Base-by-base conservation (phyloP, 2,329 filamentous ascomycete species). In the Cordyceps tenuipes region DNA sequence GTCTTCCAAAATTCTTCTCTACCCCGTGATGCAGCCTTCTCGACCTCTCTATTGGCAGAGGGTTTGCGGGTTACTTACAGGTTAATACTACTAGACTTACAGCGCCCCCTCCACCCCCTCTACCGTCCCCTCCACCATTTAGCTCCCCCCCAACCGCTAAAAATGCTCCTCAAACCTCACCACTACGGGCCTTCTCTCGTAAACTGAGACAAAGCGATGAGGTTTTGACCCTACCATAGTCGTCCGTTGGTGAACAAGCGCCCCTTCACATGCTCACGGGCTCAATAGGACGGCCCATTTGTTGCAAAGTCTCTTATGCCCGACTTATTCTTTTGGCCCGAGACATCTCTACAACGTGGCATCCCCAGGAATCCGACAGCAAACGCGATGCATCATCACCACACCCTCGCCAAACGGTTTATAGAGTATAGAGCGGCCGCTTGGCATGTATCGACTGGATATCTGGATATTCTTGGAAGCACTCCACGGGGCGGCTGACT, bases 181-280 rank as follows among this genome's bases (percentile, higher is more conserved):
- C 49, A 49, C 46, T 47, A 58, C 36, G 36, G 39, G 19, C 8
- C 15, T 50, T 29, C 15, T 50, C n/a, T 47, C 61, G 51, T 55
- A 56, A 65, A 64, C 54, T 67, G 66, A 68, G 66, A 68, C 66
- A 68, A 55, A n/a, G 54, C 66, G 65, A 63, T 57, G 65, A 62
- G 62, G 63, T 64, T 63, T 63, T 59, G 61, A 57, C 57, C 59
- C 50, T 51, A 55, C 55, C 57, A 59, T 59, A 46, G 39, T 60
- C 62, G 50, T 43, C 64, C 46, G 54, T 61, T 61, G 62, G 58
- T 60, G 50, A 59, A 59, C n/a, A 57, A 23, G 12, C 43, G 26
- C 26, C 46, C 52, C n/a, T 60, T 49, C 54, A 55, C 49, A 61
- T 59, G 55, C 34, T 56, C 21, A 15, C n/a, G 7, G 10, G 6